phyloP scores from a whole-genome alignment of 2,329 filamentous ascomycete genomes.

The Camillea tinctor region DNA sequence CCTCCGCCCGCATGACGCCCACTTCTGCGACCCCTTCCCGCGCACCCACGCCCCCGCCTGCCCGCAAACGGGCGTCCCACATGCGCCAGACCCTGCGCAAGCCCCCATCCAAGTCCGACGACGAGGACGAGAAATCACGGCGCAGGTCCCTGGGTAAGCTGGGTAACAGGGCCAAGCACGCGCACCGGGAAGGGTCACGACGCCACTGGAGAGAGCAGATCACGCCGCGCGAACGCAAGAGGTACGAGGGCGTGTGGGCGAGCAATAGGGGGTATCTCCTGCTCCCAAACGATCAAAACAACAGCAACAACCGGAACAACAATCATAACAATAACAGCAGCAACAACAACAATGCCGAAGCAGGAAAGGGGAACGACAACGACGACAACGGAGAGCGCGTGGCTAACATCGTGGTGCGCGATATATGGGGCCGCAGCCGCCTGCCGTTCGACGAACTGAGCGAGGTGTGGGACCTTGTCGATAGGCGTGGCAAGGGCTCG shows the following conservation, averaged over 20 bases:
- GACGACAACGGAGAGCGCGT: constrained; percentile 48
- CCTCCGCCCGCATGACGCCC: constrained; percentile 54
- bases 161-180: constrained; percentile 58
- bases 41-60: constrained; percentile 41
- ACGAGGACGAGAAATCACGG: constrained; percentile 48
- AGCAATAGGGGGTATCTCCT: constrained; percentile 68
- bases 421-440: constrained; percentile 73
- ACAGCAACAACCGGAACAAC: too few species aligned
- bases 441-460: constrained; percentile 67
- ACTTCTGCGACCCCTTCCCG: constrained; percentile 33
- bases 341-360: constrained; percentile 3
- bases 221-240: constrained; percentile 68
- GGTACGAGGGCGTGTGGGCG: constrained; percentile 83
- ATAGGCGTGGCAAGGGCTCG: constrained; percentile 52
- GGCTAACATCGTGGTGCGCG: constrained; percentile 65
- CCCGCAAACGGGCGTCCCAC: constrained; percentile 47
- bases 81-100: constrained; percentile 68
- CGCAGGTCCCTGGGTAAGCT: constrained; percentile 43
- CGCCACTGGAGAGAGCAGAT: constrained; percentile 76
- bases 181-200: constrained; percentile 73
- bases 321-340: too few species aligned
- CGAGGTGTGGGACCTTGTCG: constrained; percentile 76
- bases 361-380: constrained; percentile 22
- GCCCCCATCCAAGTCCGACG: constrained; percentile 47
- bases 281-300: constrained; percentile 21